phyloP scores from a whole-genome alignment of 768 basidiomycete species.

The Brasilioporus rufonigricans region DNA sequence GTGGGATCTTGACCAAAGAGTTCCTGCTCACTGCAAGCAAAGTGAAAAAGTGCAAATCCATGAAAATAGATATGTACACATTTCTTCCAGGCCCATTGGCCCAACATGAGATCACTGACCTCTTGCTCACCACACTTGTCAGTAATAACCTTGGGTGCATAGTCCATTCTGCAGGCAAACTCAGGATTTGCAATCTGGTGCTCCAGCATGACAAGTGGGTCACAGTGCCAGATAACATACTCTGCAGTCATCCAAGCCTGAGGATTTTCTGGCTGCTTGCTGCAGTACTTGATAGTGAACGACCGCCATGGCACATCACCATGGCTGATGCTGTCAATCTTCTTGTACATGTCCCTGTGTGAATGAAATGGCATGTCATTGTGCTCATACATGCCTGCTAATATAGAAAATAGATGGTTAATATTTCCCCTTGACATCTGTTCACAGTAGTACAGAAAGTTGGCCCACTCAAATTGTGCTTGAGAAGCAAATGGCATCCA shows the following conservation, averaged over 20 bases:
- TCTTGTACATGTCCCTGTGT: background rate
- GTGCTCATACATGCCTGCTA: background rate
- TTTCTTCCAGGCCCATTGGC: background rate
- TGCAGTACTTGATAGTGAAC: background rate
- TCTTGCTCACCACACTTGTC: background rate
- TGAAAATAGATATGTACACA: background rate
- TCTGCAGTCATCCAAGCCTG: background rate
- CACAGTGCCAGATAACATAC: background rate
- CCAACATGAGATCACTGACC: background rate
- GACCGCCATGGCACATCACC: no score
- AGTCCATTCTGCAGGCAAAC: background rate
- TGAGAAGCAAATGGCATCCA: background rate
- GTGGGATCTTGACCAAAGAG: background rate
- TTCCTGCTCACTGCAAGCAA: background rate
- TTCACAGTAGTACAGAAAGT: background rate
- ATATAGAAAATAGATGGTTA: no score
- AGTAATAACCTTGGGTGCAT: background rate
- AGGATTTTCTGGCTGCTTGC: background rate
- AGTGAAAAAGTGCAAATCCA: background rate
- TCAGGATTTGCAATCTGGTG: background rate
- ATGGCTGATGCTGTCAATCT: background rate
- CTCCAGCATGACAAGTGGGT: background rate
- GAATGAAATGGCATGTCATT: background rate
- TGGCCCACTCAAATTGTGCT: background rate
- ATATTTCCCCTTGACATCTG: background rate